Evolutionary conservation across 2,329 filamentous ascomycete species (phyloP).

Genomic region (Berkeleyomyces rouxiae): DNA sequence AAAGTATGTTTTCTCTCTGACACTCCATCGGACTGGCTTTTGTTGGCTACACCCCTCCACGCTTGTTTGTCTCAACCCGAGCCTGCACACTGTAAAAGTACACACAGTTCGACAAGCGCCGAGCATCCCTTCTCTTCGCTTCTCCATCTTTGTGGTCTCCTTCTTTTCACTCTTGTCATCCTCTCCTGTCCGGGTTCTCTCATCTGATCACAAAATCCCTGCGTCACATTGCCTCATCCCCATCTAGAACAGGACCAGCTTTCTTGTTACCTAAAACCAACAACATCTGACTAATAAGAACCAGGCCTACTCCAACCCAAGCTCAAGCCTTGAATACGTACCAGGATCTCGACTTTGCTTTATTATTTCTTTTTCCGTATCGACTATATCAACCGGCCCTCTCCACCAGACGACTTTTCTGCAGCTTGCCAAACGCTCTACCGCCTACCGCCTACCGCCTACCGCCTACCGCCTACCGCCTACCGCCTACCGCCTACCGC

Average conservation of each 20-base stretch:
- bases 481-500: too few relatives aligned
- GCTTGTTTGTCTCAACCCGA: neutral
- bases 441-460: too few relatives aligned
- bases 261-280: constrained; percentile 18
- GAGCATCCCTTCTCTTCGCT: neutral
- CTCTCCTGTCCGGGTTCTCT: neutral
- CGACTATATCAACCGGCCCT: neutral
- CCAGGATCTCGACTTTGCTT: neutral
- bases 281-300: constrained; percentile 19
- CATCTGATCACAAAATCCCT: constrained; percentile 9
- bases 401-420: neutral
- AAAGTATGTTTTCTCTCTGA: neutral
- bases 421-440: neutral
- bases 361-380: neutral
- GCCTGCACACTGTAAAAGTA: neutral
- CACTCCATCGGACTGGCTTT: neutral
- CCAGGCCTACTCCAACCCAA: constrained; percentile 11
- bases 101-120: neutral
- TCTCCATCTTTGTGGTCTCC: constrained; percentile 1
- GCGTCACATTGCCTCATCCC: constrained; percentile 5
- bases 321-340: constrained; percentile 1
- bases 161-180: neutral
- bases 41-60: neutral
- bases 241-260: constrained; percentile 10
- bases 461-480: too few relatives aligned